Conservation (phyloP, 257 asterid genomes). For the Paulownia fortunei region DNA sequence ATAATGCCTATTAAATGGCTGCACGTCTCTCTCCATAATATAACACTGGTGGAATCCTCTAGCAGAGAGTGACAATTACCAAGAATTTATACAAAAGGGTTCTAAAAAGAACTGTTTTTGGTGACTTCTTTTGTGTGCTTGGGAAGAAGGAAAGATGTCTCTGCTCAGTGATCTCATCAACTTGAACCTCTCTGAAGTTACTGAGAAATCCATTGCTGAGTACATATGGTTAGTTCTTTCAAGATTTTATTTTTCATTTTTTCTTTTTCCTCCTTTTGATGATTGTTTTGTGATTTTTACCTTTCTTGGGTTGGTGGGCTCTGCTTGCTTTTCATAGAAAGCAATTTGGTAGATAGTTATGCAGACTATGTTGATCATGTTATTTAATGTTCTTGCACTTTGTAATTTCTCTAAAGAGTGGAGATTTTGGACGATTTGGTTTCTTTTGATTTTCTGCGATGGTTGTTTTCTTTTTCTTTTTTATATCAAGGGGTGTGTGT, state of each 20-base stretch:
- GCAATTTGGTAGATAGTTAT: not conserved
- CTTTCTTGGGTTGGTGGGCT: not conserved
- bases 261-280: too few species aligned
- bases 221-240: constrained; percentile 64
- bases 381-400: not conserved
- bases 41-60: not conserved
- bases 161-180: constrained; percentile 63
- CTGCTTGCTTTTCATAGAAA: not conserved
- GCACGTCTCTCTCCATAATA: not conserved
- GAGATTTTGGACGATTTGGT: not conserved
- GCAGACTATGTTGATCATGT: not conserved
- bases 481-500: too few species aligned
- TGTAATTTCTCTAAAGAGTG: not conserved
- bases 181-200: constrained; percentile 61
- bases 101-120: not conserved
- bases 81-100: not conserved
- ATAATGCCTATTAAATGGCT: constrained; percentile 21
- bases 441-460: not conserved
- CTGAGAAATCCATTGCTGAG: constrained; percentile 66
- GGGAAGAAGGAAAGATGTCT: constrained; percentile 49
- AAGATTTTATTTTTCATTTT: not conserved
- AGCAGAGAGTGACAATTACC: not conserved
- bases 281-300: not conserved
- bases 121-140: not conserved
- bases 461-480: not conserved